These are phyloP conservation scores for Paraleonurus japonicus DNA, from an alignment of 257 asterid species.

Conservation along the genomic window DNA sequence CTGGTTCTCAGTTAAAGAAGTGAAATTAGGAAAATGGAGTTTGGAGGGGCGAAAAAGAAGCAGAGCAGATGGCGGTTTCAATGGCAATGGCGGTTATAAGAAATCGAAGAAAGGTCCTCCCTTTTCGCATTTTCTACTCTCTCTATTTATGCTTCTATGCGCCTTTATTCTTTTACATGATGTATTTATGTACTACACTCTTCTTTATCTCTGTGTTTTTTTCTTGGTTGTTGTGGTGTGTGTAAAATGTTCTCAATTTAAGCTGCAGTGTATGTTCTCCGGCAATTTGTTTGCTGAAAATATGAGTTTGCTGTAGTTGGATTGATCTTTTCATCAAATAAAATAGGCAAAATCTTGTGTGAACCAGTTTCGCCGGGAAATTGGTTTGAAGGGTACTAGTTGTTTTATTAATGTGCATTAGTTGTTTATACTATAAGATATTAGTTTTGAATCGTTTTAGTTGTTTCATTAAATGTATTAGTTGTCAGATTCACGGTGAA, in stretches of 20 bases:
- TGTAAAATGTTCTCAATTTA: not conserved
- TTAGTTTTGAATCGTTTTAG: too few relatives aligned
- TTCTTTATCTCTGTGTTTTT: not conserved
- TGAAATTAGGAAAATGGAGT: slow-evolving; percentile 44
- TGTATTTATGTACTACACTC: not conserved
- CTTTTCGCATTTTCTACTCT: not conserved
- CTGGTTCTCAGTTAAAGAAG: not conserved
- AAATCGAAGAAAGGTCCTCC: slow-evolving; percentile 55
- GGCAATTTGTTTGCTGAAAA: not conserved
- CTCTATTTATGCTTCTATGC: not conserved
- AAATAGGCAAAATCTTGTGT: too few relatives aligned
- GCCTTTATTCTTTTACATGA: not conserved
- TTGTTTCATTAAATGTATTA: too few relatives aligned
- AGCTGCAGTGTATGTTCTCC: not conserved
- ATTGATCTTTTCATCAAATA: not conserved
- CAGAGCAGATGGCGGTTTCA: slow-evolving; percentile 46
- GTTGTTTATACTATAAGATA: too few relatives aligned
- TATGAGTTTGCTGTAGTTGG: not conserved
- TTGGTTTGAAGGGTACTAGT: too few relatives aligned
- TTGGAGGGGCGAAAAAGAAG: slow-evolving; percentile 56
- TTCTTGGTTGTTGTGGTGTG: not conserved
- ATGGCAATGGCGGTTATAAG: slow-evolving; percentile 65
- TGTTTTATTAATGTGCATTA: too few relatives aligned
- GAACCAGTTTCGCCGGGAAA: too few relatives aligned
- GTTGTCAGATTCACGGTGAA: too few relatives aligned